phyloP scores from a whole-genome alignment of 768 basidiomycete genomes.

The Phlebiopsis flavidoalba region DNA sequence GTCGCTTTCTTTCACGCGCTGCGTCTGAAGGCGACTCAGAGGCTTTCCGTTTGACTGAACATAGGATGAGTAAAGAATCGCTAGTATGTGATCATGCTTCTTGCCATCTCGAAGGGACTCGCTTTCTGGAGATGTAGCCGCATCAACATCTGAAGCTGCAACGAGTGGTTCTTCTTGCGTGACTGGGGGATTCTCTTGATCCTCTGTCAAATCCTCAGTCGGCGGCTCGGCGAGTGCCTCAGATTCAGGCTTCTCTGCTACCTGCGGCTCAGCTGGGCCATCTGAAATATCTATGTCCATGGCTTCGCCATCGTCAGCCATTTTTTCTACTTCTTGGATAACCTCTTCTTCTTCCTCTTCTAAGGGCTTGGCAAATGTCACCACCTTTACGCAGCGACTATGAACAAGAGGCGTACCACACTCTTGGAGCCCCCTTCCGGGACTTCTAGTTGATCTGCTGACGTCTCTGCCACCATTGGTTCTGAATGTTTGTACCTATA shows the following conservation, averaged over 20 bases:
- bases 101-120: constrained; percentile 5
- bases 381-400: too few species aligned
- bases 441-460: too few species aligned
- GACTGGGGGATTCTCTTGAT: background rate
- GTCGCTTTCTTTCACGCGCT: constrained; percentile 50
- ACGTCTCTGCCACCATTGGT: too few species aligned
- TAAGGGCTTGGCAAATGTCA: background rate
- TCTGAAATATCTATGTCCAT: background rate
- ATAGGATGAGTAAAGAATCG: background rate
- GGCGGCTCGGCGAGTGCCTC: background rate
- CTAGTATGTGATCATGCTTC: background rate
- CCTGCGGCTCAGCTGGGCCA: background rate
- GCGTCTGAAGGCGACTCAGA: constrained; percentile 44
- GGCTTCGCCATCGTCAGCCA: background rate
- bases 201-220: background rate
- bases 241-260: background rate
- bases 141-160: background rate
- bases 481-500: too few species aligned
- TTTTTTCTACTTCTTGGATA: background rate
- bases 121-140: background rate
- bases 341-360: background rate
- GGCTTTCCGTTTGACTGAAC: constrained; percentile 63
- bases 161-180: background rate
- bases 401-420: too few species aligned
- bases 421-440: too few species aligned